These are phyloP conservation scores for Bathelium albidoporum DNA, from an alignment of 495 filamentous ascomycete genomes.

Conservation along the genomic window DNA sequence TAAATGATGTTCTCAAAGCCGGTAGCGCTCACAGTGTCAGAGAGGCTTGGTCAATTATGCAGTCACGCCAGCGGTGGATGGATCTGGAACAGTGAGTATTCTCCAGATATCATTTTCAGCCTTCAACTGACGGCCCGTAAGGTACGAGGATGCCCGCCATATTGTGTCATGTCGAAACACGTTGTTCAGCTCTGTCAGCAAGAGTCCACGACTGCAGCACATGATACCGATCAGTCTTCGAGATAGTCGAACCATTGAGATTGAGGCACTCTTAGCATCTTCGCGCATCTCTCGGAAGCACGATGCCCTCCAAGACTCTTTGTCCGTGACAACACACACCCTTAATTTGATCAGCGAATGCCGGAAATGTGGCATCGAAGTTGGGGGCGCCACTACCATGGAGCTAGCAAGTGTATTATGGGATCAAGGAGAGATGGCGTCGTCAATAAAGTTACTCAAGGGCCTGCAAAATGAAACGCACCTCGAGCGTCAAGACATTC, in stretches of 20 bases:
- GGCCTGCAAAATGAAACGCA: conserved; percentile 52
- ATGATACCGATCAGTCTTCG: conserved; percentile 44
- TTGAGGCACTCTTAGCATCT: conserved; percentile 60
- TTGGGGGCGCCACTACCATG: conserved; percentile 61
- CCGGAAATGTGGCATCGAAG: conserved; percentile 55
- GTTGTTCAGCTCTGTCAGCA: conserved; percentile 68
- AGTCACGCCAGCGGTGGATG: conserved; percentile 63
- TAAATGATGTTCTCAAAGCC: conserved; percentile 62
- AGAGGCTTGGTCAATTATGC: conserved; percentile 50
- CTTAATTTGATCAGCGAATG: conserved; percentile 60
- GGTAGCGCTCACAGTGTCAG: conserved; percentile 49
- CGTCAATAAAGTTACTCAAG: conserved; percentile 82
- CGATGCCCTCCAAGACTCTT: conserved; percentile 70
- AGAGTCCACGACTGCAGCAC: conserved; percentile 50
- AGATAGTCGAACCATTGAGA: conserved; percentile 61
- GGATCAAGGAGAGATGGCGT: conserved; percentile 86
- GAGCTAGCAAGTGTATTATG: conserved; percentile 85
- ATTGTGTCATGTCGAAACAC: conserved; percentile 75
- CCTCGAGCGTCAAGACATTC: conserved; percentile 58
- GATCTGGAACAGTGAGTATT: conserved; percentile 57
- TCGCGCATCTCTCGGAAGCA: conserved; percentile 67
- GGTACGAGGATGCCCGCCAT: conserved; percentile 69
- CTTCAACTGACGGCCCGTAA: conserved; percentile 24
- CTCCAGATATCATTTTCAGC: background rate
- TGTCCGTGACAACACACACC: conserved; percentile 72